These are phyloP conservation scores for Lotmaria passim DNA, from an alignment of 208 protist genomes.

Conservation along the genomic window DNA sequence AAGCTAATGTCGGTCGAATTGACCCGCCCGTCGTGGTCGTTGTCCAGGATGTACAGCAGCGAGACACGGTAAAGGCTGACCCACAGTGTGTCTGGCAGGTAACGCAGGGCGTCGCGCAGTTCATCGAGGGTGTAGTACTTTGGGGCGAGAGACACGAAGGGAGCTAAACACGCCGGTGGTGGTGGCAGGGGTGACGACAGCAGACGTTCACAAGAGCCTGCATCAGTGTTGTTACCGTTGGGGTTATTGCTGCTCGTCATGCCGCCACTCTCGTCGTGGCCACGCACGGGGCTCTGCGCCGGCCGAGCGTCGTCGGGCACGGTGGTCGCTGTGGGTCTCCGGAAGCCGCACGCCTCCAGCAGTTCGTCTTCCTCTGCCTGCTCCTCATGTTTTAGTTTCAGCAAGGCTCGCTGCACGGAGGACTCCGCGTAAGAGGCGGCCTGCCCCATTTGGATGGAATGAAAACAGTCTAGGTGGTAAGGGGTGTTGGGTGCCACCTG, in stretches of 20 bases:
- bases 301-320: not conserved
- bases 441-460: slow-evolving; percentile 51
- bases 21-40: slow-evolving; percentile 68
- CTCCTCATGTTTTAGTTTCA: slow-evolving; percentile 44
- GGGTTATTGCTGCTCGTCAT: too few relatives aligned
- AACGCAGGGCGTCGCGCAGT: slow-evolving; percentile 48
- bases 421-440: slow-evolving; percentile 60
- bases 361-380: slow-evolving; percentile 40
- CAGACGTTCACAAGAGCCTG: too few relatives aligned
- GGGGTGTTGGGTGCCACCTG: too few relatives aligned
- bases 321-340: not conserved
- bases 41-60: slow-evolving; percentile 70
- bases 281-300: not conserved
- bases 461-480: too few relatives aligned
- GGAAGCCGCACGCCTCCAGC: slow-evolving; percentile 38
- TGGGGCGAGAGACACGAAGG: slow-evolving; percentile 38
- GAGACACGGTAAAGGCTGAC: slow-evolving; percentile 60
- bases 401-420: slow-evolving; percentile 45
- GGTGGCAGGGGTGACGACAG: slow-evolving; percentile 19
- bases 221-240: not conserved
- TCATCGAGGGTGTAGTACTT: slow-evolving; percentile 64
- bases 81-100: slow-evolving; percentile 62
- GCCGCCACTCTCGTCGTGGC: not conserved
- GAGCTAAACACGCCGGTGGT: slow-evolving; percentile 29
- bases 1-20: slow-evolving; percentile 46